A percentile compares a stretch with the other conserved stretches of the same genome.
phyloP scores from a whole-genome alignment of 2,329 filamentous ascomycete genomes.

The Blastomyces parvus region DNA sequence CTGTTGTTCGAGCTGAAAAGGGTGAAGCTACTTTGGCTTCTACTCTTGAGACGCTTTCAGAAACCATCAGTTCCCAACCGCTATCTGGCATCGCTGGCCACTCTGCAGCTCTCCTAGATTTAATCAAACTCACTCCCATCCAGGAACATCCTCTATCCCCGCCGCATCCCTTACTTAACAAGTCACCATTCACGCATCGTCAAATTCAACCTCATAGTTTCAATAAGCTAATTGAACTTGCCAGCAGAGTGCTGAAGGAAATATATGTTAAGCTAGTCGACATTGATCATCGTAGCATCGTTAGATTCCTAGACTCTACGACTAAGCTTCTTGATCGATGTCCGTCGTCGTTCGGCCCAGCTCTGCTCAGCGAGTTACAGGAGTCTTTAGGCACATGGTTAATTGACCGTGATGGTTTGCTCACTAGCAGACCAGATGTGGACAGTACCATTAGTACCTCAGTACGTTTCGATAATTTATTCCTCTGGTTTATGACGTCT shows the following conservation, averaged over 20 bases:
- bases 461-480: constrained; percentile 23
- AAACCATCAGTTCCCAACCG: constrained; percentile 30
- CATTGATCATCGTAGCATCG: constrained; percentile 32
- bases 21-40: constrained; percentile 59
- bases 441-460: constrained; percentile 27
- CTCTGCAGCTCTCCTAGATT: constrained; percentile 24
- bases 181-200: background rate
- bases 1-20: constrained; percentile 51
- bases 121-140: constrained; percentile 27
- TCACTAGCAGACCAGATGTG: constrained; percentile 22
- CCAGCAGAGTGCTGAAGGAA: constrained; percentile 44
- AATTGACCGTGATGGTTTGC: constrained; percentile 23
- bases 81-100: constrained; percentile 28
- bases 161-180: background rate
- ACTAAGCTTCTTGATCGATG: constrained; percentile 45
- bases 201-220: background rate
- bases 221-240: constrained; percentile 54
- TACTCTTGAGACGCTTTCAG: constrained; percentile 62
- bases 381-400: constrained; percentile 28
- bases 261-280: constrained; percentile 44
- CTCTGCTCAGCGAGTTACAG: constrained; percentile 53
- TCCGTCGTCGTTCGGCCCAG: constrained; percentile 43
- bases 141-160: constrained; percentile 22
- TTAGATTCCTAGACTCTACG: constrained; percentile 46
- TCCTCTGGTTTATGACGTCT: background rate